Base-by-base conservation (phyloP, 1,284 basidiomycete species). In the Somion occarium region DNA sequence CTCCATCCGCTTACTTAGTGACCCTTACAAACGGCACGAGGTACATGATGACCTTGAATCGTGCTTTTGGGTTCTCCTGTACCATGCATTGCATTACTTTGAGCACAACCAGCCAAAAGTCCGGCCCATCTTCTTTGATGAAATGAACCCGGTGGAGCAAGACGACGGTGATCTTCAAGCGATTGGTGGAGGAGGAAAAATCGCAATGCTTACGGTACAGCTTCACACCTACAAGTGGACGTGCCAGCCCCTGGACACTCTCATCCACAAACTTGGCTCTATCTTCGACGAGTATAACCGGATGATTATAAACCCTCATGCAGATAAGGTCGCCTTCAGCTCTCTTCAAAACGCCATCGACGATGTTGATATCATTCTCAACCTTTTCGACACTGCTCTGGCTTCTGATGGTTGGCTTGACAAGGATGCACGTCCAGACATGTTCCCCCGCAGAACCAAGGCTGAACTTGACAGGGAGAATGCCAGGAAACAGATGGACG, bases 41-140 rank as follows among this genome's bases (percentile, higher is more conserved):
- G 24, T 44, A 5, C 20, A 23, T 5, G 52, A 53, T 20, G 52
- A 53, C 43, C 22, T 53, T 4, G 52, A 53, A 43, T 45, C 52
- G 3, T 50, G 42, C 37, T 53, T 38, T 38, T 53, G 52, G 52
- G 25, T 50, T 2, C 34, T 52, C 5, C 24, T 44, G 12, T 44
- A 44, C 19, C 9, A 18, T 25, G 39, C 41, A 3, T 22, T 44
- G 24, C 48, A 44, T 20, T 41, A 37, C 13, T 34, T 44, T 22
- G 20, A 24, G 4, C 30, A 42, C 22, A 15, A 7, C 7, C n/a
- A 19, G 5, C 13, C n/a, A 20, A 25, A 19, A 2, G 13, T 18
- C 20, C 38, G 12, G 15, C 23, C 39, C 19, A 19, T 4, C 7
- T 38, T 48, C 25, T 48, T 48, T 24, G 18, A 38, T 25, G 45